Evolutionary conservation across 176 grass and related monocot genomes (phyloP), one percentile per base, ranked within the genome.

Genomic region (Avena atlantica): DNA sequence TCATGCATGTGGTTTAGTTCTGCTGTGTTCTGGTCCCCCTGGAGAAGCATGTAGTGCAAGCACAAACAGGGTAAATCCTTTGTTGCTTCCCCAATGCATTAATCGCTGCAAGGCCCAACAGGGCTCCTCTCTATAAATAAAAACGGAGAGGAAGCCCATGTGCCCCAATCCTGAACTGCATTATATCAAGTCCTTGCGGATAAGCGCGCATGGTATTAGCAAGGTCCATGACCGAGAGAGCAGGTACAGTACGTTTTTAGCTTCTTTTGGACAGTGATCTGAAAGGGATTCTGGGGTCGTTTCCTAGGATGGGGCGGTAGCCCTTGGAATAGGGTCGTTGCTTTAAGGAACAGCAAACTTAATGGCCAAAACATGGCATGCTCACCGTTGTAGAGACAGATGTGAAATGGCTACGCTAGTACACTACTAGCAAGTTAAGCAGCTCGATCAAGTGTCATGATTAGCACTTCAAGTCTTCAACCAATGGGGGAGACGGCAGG

Each of bases 1-100:
- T 62, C 59, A 62, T 21, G 20, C 60, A 62, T 62, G 60, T 24
- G 59, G 0, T 12, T 62, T 12, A 10, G n/a, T 63, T 63, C 60
- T 25, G 20, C 60, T 25, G 20, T 21, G 20, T 3, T 23, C 58
- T 21, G 60, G 60, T 63, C 60, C 81, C 85, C 76, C 48, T 48
- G 6, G 74, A 49, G 57, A 87, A 58, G 89, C 85, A 91, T 87
- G 81, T 84, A 81, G 34, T 40, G 57, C 58, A 48, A 48, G 75
- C 74, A 83, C 34, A 74, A 79, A 84, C 10, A 50, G 75, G 89
- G 80, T 49, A 77, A 29, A 72, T 81, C 49, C 68, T 76, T 90
- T 42, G 55, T 55, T 72, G 57, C 69, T 88, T 88, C 49, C 51
- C 45, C 9, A 9, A 48, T 70, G 8, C 48, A 45, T 66, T 45